Percentiles rank a stretch among this genome's conserved stretches.
These are phyloP conservation scores for Curvularia lunata DNA, from an alignment of 2,329 filamentous ascomycete species.

Conservation along the genomic window DNA sequence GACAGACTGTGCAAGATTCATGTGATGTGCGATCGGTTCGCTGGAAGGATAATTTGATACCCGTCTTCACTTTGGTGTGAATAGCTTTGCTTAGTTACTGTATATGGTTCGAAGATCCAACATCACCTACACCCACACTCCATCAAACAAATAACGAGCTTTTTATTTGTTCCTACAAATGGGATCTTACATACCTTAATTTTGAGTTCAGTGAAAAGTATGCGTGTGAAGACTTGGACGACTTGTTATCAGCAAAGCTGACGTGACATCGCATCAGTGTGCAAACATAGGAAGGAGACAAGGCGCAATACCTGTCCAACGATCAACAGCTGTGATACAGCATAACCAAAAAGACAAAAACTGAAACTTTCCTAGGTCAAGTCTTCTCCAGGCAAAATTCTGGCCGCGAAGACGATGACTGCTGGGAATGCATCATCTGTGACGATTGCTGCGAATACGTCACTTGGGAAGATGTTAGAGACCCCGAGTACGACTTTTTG, in stretches of 20 bases:
- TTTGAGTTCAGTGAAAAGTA: not conserved
- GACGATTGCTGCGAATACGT: not conserved
- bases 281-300: not conserved
- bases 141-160: not conserved
- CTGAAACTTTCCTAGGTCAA: not conserved
- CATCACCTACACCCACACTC: not conserved
- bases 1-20: not conserved
- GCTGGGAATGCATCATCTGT: not conserved
- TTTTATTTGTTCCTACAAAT: not conserved
- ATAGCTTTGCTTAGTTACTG: not conserved
- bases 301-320: not conserved
- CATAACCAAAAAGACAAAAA: not conserved
- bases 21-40: not conserved
- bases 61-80: constrained; percentile 6
- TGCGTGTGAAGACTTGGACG: too few relatives aligned
- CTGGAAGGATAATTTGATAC: constrained; percentile 12
- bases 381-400: not conserved
- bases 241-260: not conserved
- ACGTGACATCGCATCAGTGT: not conserved
- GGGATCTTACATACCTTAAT: not conserved
- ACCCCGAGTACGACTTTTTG: not conserved
- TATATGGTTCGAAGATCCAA: not conserved
- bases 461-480: not conserved
- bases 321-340: not conserved
- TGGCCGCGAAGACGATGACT: not conserved